Percentiles rank a stretch among this genome's conserved stretches.
Conservation (phyloP, 148 eudicot genomes). For the Limonium bicolor region DNA sequence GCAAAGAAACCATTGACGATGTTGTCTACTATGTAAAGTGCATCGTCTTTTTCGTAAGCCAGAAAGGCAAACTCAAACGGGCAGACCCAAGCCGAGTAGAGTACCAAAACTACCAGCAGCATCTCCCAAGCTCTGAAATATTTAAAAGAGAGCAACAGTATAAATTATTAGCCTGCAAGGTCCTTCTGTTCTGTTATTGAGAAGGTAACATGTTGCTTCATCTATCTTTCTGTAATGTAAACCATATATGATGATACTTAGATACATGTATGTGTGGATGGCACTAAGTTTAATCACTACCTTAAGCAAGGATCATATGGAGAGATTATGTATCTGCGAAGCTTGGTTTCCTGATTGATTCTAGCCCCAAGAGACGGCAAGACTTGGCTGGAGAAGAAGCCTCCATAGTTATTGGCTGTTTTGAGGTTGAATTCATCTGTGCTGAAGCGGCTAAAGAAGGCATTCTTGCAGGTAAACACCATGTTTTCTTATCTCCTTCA, state of each 20-base stretch:
- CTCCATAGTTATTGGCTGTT: conserved; percentile 16
- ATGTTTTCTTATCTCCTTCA: conserved; percentile 11
- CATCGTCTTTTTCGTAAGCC: conserved; percentile 22
- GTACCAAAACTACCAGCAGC: conserved; percentile 48
- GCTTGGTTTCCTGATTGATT: conserved; percentile 37
- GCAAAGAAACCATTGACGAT: conserved; percentile 55
- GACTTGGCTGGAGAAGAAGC: conserved; percentile 48
- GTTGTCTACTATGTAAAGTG: conserved; percentile 42
- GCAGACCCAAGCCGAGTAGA: conserved; percentile 93
- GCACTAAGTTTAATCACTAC: conserved; percentile 10
- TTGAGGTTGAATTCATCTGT: conserved; percentile 31
- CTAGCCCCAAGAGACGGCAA: conserved; percentile 82
- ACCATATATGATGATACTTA: neutral
- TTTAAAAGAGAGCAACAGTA: neutral
- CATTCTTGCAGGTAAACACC: conserved; percentile 25
- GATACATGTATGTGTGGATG: neutral
- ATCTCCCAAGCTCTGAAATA: conserved; percentile 85
- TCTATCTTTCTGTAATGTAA: too few species aligned
- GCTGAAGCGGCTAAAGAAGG: conserved; percentile 33
- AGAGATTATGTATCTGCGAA: conserved; percentile 34
- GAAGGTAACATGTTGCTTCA: too few species aligned
- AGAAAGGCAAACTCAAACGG: conserved; percentile 86
- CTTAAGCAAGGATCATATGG: conserved; percentile 63
- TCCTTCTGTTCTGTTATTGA: too few species aligned
- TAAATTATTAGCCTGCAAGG: neutral